Evolutionary conservation across 2,329 filamentous ascomycete genomes (phyloP).

Genomic region (Hymenoscyphus linearis): DNA sequence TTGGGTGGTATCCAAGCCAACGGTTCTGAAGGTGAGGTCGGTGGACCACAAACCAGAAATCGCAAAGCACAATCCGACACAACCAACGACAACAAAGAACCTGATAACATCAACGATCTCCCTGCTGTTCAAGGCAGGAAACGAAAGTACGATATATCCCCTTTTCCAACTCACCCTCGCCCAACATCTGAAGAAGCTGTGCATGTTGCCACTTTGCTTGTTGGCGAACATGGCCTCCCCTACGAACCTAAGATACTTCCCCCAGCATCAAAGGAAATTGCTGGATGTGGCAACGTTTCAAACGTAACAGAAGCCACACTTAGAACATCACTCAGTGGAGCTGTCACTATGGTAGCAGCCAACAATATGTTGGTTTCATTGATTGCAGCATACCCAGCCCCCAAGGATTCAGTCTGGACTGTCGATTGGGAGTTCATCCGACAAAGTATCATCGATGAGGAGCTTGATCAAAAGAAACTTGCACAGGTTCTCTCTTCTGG

Average conservation of each 20-base stretch:
- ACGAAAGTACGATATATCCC: neutral
- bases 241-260: conserved; percentile 62
- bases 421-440: conserved; percentile 72
- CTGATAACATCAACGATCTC: neutral
- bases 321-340: conserved; percentile 47
- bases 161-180: neutral
- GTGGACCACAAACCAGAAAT: no score
- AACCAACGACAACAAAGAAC: neutral
- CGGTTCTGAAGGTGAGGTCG: neutral
- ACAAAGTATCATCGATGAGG: conserved; percentile 48
- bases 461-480: conserved; percentile 39
- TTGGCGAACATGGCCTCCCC: conserved; percentile 59
- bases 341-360: conserved; percentile 47
- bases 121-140: neutral
- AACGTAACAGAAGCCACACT: conserved; percentile 49
- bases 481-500: conserved; percentile 61
- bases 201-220: conserved; percentile 61
- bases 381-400: conserved; percentile 46
- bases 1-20: neutral
- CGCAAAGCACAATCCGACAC: no score
- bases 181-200: conserved; percentile 67
- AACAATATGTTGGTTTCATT: conserved; percentile 62
- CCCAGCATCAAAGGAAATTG: conserved; percentile 61
- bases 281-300: conserved; percentile 59
- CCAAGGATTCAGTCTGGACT: conserved; percentile 62